Conservation (phyloP, 129 eudicot species). For the Flaveria trinervia region DNA sequence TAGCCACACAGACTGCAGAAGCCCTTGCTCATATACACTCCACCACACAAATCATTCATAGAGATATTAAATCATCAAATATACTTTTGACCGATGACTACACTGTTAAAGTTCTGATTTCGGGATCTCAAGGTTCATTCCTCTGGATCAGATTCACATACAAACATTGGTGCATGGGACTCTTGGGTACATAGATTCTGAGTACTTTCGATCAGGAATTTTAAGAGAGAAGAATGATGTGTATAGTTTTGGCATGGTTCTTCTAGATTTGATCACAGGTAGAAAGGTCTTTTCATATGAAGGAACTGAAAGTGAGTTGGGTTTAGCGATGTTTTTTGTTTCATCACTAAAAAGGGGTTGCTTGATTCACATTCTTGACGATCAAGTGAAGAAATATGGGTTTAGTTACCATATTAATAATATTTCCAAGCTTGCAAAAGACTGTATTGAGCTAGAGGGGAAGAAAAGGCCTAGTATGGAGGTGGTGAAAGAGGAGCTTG, state of each 20-base stretch:
- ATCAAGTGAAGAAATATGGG: constrained; percentile 1
- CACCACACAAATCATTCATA: background rate
- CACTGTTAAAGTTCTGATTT: constrained; percentile 4
- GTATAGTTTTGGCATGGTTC: constrained; percentile 10
- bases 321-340: constrained; percentile 2
- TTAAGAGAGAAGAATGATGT: constrained; percentile 10
- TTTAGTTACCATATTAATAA: background rate
- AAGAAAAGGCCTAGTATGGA: constrained; percentile 3
- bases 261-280: constrained; percentile 2
- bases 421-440: constrained; percentile 4
- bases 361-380: background rate
- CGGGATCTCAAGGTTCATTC: too few species aligned
- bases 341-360: background rate
- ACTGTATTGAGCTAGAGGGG: constrained; percentile 3
- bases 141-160: background rate
- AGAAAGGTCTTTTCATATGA: constrained; percentile 12
- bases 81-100: constrained; percentile 1
- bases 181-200: constrained; percentile 11
- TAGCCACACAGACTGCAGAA: too few species aligned
- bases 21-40: too few species aligned
- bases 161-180: constrained; percentile 4
- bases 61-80: background rate
- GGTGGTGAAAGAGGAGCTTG: constrained; percentile 3
- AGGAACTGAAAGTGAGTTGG: background rate
- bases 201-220: constrained; percentile 3